Evolutionary conservation across 1,284 basidiomycete species (phyloP), one percentile per base, ranked within the genome.

Genomic region (Athelia sp.): DNA sequence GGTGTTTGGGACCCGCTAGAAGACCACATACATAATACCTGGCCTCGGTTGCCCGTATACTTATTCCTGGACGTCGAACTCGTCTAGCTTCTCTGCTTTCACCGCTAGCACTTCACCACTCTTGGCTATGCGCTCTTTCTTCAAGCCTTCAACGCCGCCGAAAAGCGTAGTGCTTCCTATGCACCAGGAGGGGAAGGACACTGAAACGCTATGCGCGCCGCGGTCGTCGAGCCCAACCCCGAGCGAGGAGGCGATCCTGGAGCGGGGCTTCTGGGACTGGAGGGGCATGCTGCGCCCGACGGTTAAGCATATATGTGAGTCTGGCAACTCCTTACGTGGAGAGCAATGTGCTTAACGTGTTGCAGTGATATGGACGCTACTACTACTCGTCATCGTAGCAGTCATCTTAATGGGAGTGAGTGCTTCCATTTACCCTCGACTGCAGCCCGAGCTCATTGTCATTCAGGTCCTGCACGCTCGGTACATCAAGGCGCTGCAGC

Each of bases 401-500:
- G 47, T 69, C 48, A 52, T 62, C 45, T 49, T 65, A 15, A 66
- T 29, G 26, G 26, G 26, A 13, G 26, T 29, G 26, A 4, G 26
- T 13, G 26, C 13, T 29, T 29, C 4, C 26, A 6, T 29, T 29
- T 6, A 29, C 13, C 26, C 26, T 29, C 6, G 26, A 6, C 26
- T 29, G 4, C 13, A 4, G 26, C 13, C 26, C 13, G 26, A 29
- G 34, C 71, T 76, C 22, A 67, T 68, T 14, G 70, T 84, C 43
- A 74, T 84, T 65, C 75, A 78, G 2, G 61, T 84, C 24, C 84
- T 74, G 60, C 69, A 70, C 56, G 65, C 67, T 23, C 68, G 81
- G 67, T 83, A 86, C 51, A 75, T 85, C 48, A 54, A 73, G 23
- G 77, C 74, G 75, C 69, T 86, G 35, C 73, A 67, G 31, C 82